Evolutionary conservation across 495 filamentous ascomycete genomes (phyloP).

Genomic region (Penicillium bovifimosum): DNA sequence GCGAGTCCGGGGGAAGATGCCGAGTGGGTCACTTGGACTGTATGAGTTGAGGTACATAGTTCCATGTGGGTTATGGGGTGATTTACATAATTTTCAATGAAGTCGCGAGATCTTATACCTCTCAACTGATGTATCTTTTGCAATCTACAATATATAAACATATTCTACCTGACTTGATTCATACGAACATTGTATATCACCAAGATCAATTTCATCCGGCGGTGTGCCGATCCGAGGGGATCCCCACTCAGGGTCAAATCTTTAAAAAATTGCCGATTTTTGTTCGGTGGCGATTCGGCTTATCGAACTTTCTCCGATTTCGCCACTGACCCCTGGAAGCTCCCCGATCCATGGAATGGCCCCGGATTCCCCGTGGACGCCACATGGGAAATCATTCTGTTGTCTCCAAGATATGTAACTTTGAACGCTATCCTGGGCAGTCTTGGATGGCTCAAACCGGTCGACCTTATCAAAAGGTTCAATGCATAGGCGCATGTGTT

Average conservation of each 20-base stretch:
- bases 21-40: conserved; percentile 3
- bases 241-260: conserved; percentile 19
- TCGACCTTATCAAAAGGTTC: too few species aligned
- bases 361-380: not conserved
- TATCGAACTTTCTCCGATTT: not conserved
- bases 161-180: too few species aligned
- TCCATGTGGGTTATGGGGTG: not conserved
- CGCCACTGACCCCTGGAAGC: not conserved
- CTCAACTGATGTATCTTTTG: not conserved
- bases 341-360: too few species aligned
- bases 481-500: not conserved
- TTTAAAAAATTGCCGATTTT: conserved; percentile 7
- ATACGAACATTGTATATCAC: too few species aligned
- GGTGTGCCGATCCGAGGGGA: conserved; percentile 14
- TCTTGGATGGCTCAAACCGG: too few species aligned
- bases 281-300: conserved; percentile 5
- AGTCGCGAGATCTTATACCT: too few species aligned
- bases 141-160: not conserved
- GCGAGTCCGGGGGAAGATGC: conserved; percentile 13
- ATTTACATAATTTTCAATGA: too few species aligned
- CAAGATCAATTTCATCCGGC: not conserved
- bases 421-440: too few species aligned
- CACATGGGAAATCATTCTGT: not conserved
- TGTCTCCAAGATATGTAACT: not conserved
- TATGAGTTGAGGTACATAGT: not conserved